Evolutionary conservation across 176 grass and related monocot species (phyloP), one percentile per base, ranked within the genome.

Genomic region (Oryza glaberrima): DNA sequence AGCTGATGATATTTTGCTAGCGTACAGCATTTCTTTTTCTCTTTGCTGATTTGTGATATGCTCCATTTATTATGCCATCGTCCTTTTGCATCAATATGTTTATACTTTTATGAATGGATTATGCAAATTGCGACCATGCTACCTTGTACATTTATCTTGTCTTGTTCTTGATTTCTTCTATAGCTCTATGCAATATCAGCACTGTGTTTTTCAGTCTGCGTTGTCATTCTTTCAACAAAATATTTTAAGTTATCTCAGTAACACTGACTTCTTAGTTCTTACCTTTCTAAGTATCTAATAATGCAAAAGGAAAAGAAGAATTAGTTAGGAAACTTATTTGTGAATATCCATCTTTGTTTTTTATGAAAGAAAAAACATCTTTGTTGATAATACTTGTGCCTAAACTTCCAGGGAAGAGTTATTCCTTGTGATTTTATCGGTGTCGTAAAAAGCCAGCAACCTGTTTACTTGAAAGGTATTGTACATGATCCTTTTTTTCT

Each of bases 401-500:
- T 40, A 20, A 80, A 90, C 75, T 81, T 84, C 63, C 76, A 99
- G 96, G 96, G 96, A 89, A 95, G 96, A 79, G 91, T 96, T 77
- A 92, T 99, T 84, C 93, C 96, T 77, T 99, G 96, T 26, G 96
- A 99, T 89, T 99, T 99, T 82, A 99, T 99, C 54, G 93, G 93
- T 1, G 60, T 86, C 41, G 61, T 96, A 63, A 94, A 90, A 96
- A 99, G 91, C 84, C 96, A 99, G 82, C 96, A 92, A 45, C 96
- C 96, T 72, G 85, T 92, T 83, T 96, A 96, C 70, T 84, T 99
- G 83, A 93, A 97, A 85, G 87, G 87, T 89, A 76, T 89, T 67
- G 2, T 19, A 16, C 70, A 77, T 45, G 54, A 52, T 26, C 73
- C 77, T 44, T 26, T 65, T 77, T 83, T 65, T 43, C 15, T 11